phyloP scores from a whole-genome alignment of 2,329 filamentous ascomycete genomes.

The Botrytis porri region DNA sequence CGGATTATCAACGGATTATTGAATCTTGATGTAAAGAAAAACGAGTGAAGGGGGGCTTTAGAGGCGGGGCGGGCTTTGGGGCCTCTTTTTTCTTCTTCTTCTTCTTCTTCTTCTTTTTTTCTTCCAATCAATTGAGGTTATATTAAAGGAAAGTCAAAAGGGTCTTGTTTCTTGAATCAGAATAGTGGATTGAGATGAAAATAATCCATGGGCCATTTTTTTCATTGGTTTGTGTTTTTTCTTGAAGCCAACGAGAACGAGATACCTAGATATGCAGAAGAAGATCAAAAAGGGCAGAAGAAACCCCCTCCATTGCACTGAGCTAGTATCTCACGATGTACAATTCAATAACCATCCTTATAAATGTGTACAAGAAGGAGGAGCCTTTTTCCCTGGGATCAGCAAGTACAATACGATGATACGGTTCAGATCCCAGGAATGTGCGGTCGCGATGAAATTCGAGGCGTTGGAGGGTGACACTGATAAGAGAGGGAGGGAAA shows the following conservation, averaged over 20 bases:
- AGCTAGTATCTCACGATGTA: not conserved
- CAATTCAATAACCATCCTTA: not conserved
- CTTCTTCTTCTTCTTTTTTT: not conserved
- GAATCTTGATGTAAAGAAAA: not conserved
- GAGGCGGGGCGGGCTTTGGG: not conserved
- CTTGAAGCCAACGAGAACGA: not conserved
- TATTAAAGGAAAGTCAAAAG: not conserved
- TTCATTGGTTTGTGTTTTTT: not conserved
- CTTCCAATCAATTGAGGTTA: slow-evolving; percentile 10
- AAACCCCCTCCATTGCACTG: not conserved
- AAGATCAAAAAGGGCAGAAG: slow-evolving; percentile 7
- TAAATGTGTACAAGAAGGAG: not conserved
- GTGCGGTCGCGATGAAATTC: not conserved
- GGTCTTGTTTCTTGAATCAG: not conserved
- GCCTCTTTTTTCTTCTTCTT: too few relatives aligned
- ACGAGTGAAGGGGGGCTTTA: slow-evolving; percentile 4
- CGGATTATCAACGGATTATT: not conserved
- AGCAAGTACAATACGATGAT: not conserved
- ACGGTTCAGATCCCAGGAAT: not conserved
- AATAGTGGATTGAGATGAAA: not conserved
- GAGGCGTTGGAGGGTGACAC: slow-evolving; percentile 1
- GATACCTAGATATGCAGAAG: not conserved
- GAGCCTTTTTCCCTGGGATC: not conserved
- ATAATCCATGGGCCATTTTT: not conserved
- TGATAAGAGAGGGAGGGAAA: not conserved